Evolutionary conservation across 306 rosid genomes (phyloP).

Genomic region (Gleditsia sinensis): DNA sequence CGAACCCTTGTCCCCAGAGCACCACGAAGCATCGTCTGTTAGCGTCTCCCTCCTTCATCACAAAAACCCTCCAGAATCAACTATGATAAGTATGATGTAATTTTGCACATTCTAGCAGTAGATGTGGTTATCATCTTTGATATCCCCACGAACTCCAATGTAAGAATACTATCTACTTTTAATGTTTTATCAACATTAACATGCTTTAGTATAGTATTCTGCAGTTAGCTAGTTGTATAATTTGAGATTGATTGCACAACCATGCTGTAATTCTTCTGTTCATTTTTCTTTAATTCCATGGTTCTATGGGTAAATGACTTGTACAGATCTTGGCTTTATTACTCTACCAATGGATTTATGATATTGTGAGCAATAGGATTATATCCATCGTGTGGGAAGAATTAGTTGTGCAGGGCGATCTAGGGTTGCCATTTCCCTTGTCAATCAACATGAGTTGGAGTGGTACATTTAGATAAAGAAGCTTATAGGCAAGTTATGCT

Average conservation of each 20-base stretch:
- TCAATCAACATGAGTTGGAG: constrained; percentile 82
- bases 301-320: not conserved
- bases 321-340: not conserved
- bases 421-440: too few relatives aligned
- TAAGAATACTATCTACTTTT: constrained; percentile 31
- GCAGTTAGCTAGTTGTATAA: not conserved
- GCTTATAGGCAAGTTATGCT: constrained; percentile 54
- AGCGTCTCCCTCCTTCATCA: too few relatives aligned
- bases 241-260: too few relatives aligned
- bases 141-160: constrained; percentile 83
- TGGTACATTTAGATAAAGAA: constrained; percentile 80
- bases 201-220: not conserved
- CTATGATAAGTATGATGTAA: too few relatives aligned
- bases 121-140: constrained; percentile 89
- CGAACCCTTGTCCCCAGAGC: too few relatives aligned
- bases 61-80: too few relatives aligned
- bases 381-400: too few relatives aligned
- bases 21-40: too few relatives aligned
- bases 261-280: too few relatives aligned
- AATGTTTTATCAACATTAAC: not conserved
- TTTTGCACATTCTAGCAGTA: constrained; percentile 72
- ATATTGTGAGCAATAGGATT: too few relatives aligned
- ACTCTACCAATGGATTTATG: too few relatives aligned
- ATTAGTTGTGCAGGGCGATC: too few relatives aligned
- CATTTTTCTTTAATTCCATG: not conserved